Conservation (phyloP, 345 rosid species). For the Limnanthes douglasii region DNA sequence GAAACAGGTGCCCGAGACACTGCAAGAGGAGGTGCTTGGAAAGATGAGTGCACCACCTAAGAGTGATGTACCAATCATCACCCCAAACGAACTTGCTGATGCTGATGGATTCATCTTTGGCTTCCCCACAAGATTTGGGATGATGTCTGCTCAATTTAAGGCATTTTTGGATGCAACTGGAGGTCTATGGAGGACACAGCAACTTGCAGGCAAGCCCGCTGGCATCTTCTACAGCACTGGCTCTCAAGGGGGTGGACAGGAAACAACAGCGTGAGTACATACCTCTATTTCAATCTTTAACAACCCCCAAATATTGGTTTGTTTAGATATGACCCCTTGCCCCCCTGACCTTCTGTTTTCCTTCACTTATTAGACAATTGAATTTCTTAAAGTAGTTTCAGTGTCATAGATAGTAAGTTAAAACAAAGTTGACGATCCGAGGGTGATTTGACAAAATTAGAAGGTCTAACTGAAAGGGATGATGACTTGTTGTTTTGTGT, state of each 20-base stretch:
- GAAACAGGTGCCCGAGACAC: constrained; percentile 90
- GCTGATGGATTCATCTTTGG: constrained; percentile 89
- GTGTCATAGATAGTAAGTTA: too few relatives aligned
- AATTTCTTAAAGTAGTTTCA: too few relatives aligned
- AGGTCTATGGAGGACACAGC: constrained; percentile 85
- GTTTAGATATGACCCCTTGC: too few relatives aligned
- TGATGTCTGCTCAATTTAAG: constrained; percentile 98
- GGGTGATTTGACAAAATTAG: too few relatives aligned
- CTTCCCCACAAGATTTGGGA: constrained; percentile 95
- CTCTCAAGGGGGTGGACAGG: constrained; percentile 98
- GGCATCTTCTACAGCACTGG: constrained; percentile 96
- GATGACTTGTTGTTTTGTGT: too few relatives aligned
- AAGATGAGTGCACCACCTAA: constrained; percentile 92
- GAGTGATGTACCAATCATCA: constrained; percentile 63
- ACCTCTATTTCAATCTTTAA: too few relatives aligned
- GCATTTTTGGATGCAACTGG: constrained; percentile 94
- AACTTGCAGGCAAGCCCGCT: constrained; percentile 94
- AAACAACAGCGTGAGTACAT: constrained; percentile 82
- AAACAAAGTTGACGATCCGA: too few relatives aligned
- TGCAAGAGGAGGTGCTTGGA: constrained; percentile 62
- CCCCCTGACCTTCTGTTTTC: too few relatives aligned
- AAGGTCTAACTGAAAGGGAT: too few relatives aligned
- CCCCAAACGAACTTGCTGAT: constrained; percentile 63
- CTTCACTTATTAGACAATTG: too few relatives aligned
- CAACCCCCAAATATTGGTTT: too few relatives aligned